Conservation (phyloP, 75 land plant genomes). For the Cupressus sempervirens region DNA sequence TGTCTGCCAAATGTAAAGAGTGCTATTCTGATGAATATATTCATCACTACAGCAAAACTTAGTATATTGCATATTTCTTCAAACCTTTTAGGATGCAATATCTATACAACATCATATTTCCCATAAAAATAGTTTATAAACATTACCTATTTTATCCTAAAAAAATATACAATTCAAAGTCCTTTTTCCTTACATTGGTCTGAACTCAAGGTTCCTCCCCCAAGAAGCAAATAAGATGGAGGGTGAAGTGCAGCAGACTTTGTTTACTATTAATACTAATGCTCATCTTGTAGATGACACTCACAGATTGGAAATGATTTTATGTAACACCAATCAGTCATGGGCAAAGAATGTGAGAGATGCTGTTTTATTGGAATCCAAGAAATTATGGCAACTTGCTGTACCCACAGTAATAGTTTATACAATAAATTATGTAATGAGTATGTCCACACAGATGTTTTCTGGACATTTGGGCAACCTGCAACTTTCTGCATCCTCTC, state of each 20-base stretch:
- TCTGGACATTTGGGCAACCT: constrained; percentile 78
- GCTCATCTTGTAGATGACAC: not conserved
- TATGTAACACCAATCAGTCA: not conserved
- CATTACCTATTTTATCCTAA: no score
- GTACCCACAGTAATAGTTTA: constrained; percentile 64
- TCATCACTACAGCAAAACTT: no score
- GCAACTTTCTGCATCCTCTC: constrained; percentile 67
- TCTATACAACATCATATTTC: no score
- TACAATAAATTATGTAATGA: constrained; percentile 59
- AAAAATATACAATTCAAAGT: no score
- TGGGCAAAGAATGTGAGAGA: not conserved
- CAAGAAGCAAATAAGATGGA: not conserved
- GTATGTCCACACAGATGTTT: constrained; percentile 57
- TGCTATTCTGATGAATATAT: no score
- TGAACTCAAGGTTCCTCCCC: no score
- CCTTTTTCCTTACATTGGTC: no score
- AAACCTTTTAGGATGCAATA: no score
- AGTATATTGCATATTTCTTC: no score
- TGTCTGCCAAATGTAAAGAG: no score
- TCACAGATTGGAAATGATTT: not conserved
- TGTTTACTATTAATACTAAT: not conserved
- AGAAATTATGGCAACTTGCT: constrained; percentile 42
- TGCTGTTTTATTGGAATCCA: not conserved
- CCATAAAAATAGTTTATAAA: no score
- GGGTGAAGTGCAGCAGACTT: not conserved